These are phyloP conservation scores for Solioccasus polychromus DNA, from an alignment of 768 basidiomycete species.

Conservation along the genomic window DNA sequence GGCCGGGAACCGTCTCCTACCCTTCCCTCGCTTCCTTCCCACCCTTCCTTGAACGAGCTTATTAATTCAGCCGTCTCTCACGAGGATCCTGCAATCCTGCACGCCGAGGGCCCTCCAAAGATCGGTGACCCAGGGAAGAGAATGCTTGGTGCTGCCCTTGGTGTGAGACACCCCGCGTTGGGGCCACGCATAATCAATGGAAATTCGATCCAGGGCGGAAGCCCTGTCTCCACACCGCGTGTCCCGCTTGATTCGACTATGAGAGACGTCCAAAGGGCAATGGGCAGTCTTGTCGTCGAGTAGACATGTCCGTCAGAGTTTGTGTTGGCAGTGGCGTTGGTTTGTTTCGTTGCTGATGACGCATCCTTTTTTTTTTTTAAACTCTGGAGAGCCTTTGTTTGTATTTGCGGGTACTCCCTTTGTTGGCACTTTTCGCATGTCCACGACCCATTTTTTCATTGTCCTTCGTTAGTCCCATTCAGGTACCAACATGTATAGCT, in stretches of 20 bases:
- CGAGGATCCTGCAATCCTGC: constrained; percentile 67
- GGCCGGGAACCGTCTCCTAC: constrained; percentile 80
- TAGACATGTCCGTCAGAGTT: constrained; percentile 33
- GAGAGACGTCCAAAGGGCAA: constrained; percentile 69
- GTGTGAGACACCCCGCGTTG: constrained; percentile 76
- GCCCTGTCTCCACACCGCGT: constrained; percentile 23
- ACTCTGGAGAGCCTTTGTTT: constrained; percentile 16
- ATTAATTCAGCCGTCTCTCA: constrained; percentile 66
- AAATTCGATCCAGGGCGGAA: constrained; percentile 35
- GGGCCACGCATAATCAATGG: constrained; percentile 54
- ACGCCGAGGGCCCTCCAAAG: constrained; percentile 56
- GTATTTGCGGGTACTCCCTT: constrained; percentile 13
- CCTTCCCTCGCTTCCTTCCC: constrained; percentile 74
- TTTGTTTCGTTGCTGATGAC: constrained; percentile 20
- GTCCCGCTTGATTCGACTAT: constrained; percentile 54
- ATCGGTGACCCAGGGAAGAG: constrained; percentile 88
- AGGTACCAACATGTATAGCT: constrained; percentile 26
- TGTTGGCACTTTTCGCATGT: constrained; percentile 9
- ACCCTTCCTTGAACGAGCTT: constrained; percentile 81
- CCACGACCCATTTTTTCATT: constrained; percentile 21
- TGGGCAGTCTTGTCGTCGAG: constrained; percentile 76
- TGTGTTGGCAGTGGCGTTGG: constrained; percentile 17
- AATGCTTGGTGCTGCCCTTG: constrained; percentile 85
- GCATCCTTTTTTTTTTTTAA: constrained; percentile 23
- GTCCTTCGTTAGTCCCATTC: constrained; percentile 28